Evolutionary conservation across 148 eudicot genomes (phyloP).

Genomic region (Rheum nobile): DNA sequence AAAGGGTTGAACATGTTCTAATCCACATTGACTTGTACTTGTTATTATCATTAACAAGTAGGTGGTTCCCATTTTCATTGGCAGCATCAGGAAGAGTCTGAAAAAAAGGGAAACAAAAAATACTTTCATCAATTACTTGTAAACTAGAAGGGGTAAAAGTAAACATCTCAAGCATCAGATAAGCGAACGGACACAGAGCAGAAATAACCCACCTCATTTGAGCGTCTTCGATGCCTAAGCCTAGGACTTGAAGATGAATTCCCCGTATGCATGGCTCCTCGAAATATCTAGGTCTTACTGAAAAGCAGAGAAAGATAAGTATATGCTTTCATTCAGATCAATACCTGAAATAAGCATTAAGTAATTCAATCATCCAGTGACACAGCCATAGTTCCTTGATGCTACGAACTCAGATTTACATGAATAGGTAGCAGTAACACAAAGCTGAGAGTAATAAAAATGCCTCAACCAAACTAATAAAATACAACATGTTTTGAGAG

Average conservation of each 20-base stretch:
- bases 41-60: constrained; percentile 57
- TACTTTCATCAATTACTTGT: neutral
- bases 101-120: neutral
- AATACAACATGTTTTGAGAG: neutral
- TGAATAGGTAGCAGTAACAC: too few relatives aligned
- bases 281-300: neutral
- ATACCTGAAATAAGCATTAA: neutral
- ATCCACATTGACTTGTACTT: constrained; percentile 81
- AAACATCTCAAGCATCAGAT: neutral
- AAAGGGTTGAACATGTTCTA: constrained; percentile 59
- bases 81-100: constrained; percentile 44
- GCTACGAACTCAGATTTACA: too few relatives aligned
- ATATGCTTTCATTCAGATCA: neutral
- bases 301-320: neutral
- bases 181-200: neutral
- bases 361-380: neutral
- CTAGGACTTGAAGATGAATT: constrained; percentile 3
- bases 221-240: constrained; percentile 10
- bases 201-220: constrained; percentile 1
- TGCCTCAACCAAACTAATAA: neutral
- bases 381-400: too few relatives aligned
- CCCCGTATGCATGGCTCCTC: neutral
- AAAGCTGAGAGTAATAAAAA: neutral
- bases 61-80: constrained; percentile 44
- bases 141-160: neutral